Evolutionary conservation across 225 moss, liverwort and hornwort genomes (phyloP).

Genomic region (Climacium dendroides): DNA sequence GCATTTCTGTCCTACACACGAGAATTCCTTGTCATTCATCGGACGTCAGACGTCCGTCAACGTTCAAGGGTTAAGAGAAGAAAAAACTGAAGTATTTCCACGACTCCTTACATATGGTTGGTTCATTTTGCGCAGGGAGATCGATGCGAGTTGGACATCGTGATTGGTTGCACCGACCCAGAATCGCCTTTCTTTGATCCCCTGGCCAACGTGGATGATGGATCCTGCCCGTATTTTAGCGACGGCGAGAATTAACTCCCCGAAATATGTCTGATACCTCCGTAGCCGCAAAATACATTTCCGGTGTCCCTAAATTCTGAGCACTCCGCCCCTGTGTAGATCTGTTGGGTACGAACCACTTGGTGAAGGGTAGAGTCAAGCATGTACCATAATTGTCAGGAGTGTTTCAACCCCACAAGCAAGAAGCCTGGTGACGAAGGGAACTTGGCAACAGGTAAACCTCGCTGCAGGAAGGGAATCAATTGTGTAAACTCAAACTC

Average conservation of each 20-base stretch:
- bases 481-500: neutral
- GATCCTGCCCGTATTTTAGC: conserved; percentile 51
- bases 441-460: neutral
- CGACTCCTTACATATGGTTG: neutral
- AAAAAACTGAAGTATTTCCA: neutral
- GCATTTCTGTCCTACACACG: no score
- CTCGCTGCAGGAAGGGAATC: neutral
- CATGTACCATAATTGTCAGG: neutral
- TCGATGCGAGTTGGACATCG: conserved; percentile 73
- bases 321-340: neutral
- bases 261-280: neutral
- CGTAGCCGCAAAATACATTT: neutral
- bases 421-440: neutral
- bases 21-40: no score
- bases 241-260: conserved; percentile 24
- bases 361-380: neutral
- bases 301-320: neutral
- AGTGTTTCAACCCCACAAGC: neutral
- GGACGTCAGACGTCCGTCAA: no score
- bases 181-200: conserved; percentile 69
- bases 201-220: conserved; percentile 79
- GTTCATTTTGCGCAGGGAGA: conserved; percentile 43
- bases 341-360: neutral
- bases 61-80: no score
- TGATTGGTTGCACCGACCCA: conserved; percentile 72